Base-by-base conservation (phyloP, 78 protist species). In the Dictyostelium citrinum region DNA sequence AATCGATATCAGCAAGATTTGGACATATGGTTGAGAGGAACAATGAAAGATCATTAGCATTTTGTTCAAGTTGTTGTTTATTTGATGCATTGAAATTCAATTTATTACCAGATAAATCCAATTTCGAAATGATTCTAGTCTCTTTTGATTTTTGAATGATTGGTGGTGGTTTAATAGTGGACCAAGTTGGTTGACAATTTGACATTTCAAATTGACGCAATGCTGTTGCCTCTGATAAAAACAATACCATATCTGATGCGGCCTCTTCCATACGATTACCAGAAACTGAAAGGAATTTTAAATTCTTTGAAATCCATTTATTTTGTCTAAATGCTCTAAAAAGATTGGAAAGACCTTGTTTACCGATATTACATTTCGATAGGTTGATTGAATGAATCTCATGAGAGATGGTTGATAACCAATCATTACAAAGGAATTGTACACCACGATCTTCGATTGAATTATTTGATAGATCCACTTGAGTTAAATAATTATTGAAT, bases 401-500 rank as follows among this genome's bases (percentile, higher is more conserved):
- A 55, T 78, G 84, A 12, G 84, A 77, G 8, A 88, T 55, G 0
- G 85, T 88, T 0, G 93, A 67, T 4, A 88, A 24, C 93, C 93
- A 88, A 68, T 88, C 93, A 12, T 88, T 88, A 35, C 93, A 88
- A 8, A 88, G 68, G 35, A 60, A 58, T 35, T 49, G 74, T 1
- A 70, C 46, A 33, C 93, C 93, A 78, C 93, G 93, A 88, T 88
- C 93, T 60, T 88, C 93, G n/a, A 88, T 88, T 6, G 93, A 70
- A 24, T 88, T 88, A n/a, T 64, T 22, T 29, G 93, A 88, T 1
- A 88, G 9, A 68, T 88, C 85, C 7, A 88, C 71, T 7, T 84
- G 80, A 35, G 80, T 83, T 17, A 88, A 39, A 78, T 88, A 88
- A 41, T 88, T 88, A 46, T 67, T 88, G 37, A 88, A 41, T 17